A percentile compares a stretch with the other conserved stretches of the same genome.
Conservation (phyloP, 331 rosid genomes). For the Malus hybrid region DNA sequence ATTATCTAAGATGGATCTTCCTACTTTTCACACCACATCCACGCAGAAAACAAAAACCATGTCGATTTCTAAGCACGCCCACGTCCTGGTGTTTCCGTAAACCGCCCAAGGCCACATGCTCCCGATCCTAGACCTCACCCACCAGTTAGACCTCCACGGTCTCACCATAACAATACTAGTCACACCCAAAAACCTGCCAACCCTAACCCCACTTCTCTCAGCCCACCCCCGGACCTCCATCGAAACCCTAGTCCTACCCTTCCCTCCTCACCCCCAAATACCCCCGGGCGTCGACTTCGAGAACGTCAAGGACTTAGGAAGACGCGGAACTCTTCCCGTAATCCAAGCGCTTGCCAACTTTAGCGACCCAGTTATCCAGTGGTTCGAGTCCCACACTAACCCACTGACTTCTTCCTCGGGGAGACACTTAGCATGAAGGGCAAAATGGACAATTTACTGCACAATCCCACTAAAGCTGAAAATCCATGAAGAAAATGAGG, state of each 20-base stretch:
- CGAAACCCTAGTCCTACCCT: slow-evolving; percentile 39
- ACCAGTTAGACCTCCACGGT: slow-evolving; percentile 27
- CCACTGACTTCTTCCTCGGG: slow-evolving; percentile 69
- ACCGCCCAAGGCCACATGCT: slow-evolving; percentile 69
- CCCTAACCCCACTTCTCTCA: slow-evolving; percentile 31
- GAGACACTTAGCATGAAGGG: slow-evolving; percentile 25
- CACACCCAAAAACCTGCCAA: slow-evolving; percentile 55
- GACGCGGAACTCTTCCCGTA: slow-evolving; percentile 26
- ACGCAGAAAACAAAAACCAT: neutral
- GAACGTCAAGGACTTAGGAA: slow-evolving; percentile 40
- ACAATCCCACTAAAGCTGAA: too few relatives aligned
- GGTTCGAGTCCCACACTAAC: slow-evolving; percentile 38
- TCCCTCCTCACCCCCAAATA: slow-evolving; percentile 43
- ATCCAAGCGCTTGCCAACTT: slow-evolving; percentile 44
- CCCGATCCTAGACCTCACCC: slow-evolving; percentile 34
- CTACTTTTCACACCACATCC: too few relatives aligned
- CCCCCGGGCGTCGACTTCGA: slow-evolving; percentile 38
- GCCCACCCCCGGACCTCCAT: slow-evolving; percentile 33
- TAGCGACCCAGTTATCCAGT: slow-evolving; percentile 24
- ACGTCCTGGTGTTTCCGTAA: slow-evolving; percentile 48
- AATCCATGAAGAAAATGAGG: too few relatives aligned
- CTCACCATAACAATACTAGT: slow-evolving; percentile 37
- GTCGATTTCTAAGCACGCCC: slow-evolving; percentile 3
- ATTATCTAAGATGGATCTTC: too few relatives aligned
- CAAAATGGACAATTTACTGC: too few relatives aligned